A percentile compares a stretch with the other conserved stretches of the same genome.
Conservation (phyloP, 305 asterid species). For the Rubia tinctorum region DNA sequence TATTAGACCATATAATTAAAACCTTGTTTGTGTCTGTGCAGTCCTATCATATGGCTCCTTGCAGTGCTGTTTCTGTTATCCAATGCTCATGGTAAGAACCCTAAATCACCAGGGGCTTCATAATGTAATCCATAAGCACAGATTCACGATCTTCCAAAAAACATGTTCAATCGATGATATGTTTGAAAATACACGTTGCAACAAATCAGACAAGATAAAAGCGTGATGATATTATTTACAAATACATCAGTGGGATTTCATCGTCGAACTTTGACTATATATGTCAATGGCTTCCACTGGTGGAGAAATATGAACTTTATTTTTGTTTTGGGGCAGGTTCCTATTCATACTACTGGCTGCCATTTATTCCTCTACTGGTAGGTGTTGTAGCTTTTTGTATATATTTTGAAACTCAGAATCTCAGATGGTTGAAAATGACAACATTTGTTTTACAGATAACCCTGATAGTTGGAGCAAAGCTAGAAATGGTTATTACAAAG, state of each 20-base stretch:
- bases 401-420: background rate
- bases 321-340: conserved; percentile 41
- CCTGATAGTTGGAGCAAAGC: conserved; percentile 63
- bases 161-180: no score
- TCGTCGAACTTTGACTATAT: no score
- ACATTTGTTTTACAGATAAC: conserved; percentile 12
- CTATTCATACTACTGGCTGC: conserved; percentile 67
- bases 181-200: background rate
- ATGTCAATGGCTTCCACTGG: background rate
- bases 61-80: conserved; percentile 59
- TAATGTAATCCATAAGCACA: no score
- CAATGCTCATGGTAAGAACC: conserved; percentile 58
- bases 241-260: no score
- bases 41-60: conserved; percentile 67
- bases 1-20: background rate
- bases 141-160: no score
- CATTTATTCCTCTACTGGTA: conserved; percentile 66
- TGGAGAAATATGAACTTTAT: background rate
- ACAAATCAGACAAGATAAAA: background rate
- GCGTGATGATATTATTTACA: no score
- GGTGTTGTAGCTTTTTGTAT: conserved; percentile 15
- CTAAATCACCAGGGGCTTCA: no score
- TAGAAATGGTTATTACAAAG: conserved; percentile 77
- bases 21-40: conserved; percentile 24
- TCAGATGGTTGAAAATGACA: background rate